Evolutionary conservation across 139 green algal species (phyloP), one percentile per base, ranked within the genome.

Genomic region (Ettlia oleoabundans): DNA sequence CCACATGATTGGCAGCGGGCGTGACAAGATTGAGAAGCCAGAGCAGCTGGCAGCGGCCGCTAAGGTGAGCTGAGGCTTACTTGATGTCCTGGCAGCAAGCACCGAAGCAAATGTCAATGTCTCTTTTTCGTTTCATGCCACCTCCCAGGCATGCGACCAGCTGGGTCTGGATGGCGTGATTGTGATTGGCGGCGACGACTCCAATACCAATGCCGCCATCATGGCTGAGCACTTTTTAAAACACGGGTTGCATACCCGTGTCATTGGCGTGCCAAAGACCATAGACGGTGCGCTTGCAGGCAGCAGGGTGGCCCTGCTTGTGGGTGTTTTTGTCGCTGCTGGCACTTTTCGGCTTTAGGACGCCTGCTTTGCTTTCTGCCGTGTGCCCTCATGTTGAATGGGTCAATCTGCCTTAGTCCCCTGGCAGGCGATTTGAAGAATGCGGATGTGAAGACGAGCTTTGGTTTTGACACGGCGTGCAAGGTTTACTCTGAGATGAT

Each of bases 401-500:
- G 26, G 33, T 5, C n/a, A n/a, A n/a, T n/a, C n/a, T n/a, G n/a
- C n/a, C n/a, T n/a, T n/a, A n/a, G n/a, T n/a, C n/a, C n/a, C n/a
- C n/a, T n/a, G 22, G 52, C 72, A 70, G 91, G 89, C 42, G 91
- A 95, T 70, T 78, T 95, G 22, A 94, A 93, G 70, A 85, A 80
- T 22, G 63, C 70, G 26, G 79, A 90, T 32, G 85, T 95, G 22
- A 64, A 82, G 19, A 89, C 82, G 69, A 86, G 64, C 72, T 95
- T 95, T 84, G 91, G 91, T 28, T 95, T 95, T 47, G 91, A 95
- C 78, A 94, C 91, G 28, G 91, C 90, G 26, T 93, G 87, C 91
- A 94, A 94, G 84, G 86, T 94, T 10, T 95, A 89, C 81, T 79
- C 81, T 3, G 91, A 95, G 82, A 37, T 80, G 24, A 87, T 95